These are phyloP conservation scores for Arthroderma uncinatum DNA, from an alignment of 2,329 filamentous ascomycete genomes.

Conservation along the genomic window DNA sequence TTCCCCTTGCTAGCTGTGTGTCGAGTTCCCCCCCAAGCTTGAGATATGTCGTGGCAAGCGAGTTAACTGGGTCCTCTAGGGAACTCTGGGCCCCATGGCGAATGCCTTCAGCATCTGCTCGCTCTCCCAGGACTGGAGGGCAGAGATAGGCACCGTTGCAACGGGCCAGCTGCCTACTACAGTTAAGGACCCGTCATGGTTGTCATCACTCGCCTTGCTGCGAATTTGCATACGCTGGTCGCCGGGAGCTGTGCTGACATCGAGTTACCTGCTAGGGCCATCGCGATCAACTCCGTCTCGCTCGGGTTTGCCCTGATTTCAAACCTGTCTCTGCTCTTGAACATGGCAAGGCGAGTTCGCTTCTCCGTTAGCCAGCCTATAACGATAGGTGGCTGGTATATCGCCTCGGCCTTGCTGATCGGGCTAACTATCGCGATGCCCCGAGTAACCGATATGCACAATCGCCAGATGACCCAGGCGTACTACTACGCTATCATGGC, in stretches of 20 bases:
- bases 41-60: background rate
- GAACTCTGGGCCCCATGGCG: slow-evolving; percentile 45
- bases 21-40: background rate
- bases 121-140: slow-evolving; percentile 46
- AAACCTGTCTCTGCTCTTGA: slow-evolving; percentile 46
- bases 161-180: slow-evolving; percentile 36
- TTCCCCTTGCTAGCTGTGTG: slow-evolving; percentile 44
- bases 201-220: slow-evolving; percentile 14
- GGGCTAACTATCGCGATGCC: slow-evolving; percentile 41
- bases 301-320: slow-evolving; percentile 44
- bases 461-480: slow-evolving; percentile 43
- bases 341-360: slow-evolving; percentile 46
- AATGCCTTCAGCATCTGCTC: slow-evolving; percentile 47
- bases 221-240: background rate
- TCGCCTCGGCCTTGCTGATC: slow-evolving; percentile 45
- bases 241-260: background rate
- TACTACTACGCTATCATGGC: slow-evolving; percentile 52
- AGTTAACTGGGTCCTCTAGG: slow-evolving; percentile 16
- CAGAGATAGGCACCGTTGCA: slow-evolving; percentile 37
- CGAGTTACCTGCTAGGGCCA: slow-evolving; percentile 28
- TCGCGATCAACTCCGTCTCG: slow-evolving; percentile 46
- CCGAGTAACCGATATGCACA: slow-evolving; percentile 27
- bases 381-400: slow-evolving; percentile 49
- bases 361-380: slow-evolving; percentile 49
- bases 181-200: slow-evolving; percentile 46